Base-by-base conservation (phyloP, 257 asterid species). In the Galeopsis tetrahit region DNA sequence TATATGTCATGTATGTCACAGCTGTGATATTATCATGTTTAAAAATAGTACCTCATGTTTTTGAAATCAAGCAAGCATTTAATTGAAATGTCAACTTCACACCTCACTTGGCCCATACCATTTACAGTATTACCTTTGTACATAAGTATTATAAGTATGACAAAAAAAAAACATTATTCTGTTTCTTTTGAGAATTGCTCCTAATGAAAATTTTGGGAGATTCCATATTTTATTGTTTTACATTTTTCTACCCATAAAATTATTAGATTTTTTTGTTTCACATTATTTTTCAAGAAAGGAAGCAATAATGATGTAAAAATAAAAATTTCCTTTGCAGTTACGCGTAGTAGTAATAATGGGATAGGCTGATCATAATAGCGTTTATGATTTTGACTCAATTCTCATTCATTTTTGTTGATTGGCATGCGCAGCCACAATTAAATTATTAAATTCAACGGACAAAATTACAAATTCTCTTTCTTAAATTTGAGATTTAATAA, bases 261-360 rank as follows among this genome's bases (percentile, higher is more conserved):
- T 39, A 61, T 15, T 46, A 75, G 10, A 48, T 0, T 6, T 0
- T 6, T 63, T 58, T 36, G 34, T 35, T 49, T n/a, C 9, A 44
- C 43, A 33, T 66, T 63, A 52, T 51, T 14, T 34, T 33, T 6
- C 2, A 11, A 71, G 43, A 56, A 77, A 58, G 70, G 66, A 60
- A 32, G 63, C 66, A 72, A 72, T 78, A 68, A 62, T 74, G 66
- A 17, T 68, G 71, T 59, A 64, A 78, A 78, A 68, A 13, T 8
- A 8, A 44, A 69, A 31, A 21, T 57, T 73, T 44, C 66, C 83
- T 79, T 79, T 70, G 75, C 61, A 69, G 71, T 75, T 79, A 70
- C 74, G 83, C 80, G 38, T 74, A 46, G 72, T 32, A 15, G 83
- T 57, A 74, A 79, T 79, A 64, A 79, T 70, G 68, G 5, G 5